Evolutionary conservation across 805 yeast genomes (phyloP).

Genomic region (Dipodascopsis tothii): DNA sequence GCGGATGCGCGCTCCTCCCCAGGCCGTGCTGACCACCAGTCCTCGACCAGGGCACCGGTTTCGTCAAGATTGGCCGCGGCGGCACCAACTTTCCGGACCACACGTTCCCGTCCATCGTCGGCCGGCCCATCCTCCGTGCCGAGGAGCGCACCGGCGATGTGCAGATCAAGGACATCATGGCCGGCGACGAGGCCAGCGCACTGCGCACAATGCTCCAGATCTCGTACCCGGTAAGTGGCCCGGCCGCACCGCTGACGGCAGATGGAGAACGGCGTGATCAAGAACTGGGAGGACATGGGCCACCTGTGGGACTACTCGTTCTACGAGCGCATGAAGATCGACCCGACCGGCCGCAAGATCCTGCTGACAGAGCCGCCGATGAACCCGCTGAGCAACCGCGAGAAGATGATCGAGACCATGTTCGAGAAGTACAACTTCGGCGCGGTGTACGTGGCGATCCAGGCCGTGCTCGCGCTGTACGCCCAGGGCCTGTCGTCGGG

Average conservation of each 20-base stretch:
- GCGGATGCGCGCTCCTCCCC: not conserved
- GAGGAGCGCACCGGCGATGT: slow-evolving; percentile 77
- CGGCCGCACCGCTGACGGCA: not conserved
- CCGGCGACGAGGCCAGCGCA: slow-evolving; percentile 90
- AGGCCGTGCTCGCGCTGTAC: slow-evolving; percentile 94
- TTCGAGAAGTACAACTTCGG: slow-evolving; percentile 85
- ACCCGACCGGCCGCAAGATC: slow-evolving; percentile 66
- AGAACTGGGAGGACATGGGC: slow-evolving; percentile 98
- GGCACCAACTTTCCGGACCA: slow-evolving; percentile 95
- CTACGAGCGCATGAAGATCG: slow-evolving; percentile 77
- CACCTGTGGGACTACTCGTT: slow-evolving; percentile 97
- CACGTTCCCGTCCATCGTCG: slow-evolving; percentile 95
- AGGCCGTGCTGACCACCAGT: slow-evolving; percentile 38
- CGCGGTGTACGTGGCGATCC: slow-evolving; percentile 91
- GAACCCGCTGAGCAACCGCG: slow-evolving; percentile 89
- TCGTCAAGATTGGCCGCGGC: slow-evolving; percentile 65
- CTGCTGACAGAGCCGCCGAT: slow-evolving; percentile 95
- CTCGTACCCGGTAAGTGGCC: slow-evolving; percentile 57
- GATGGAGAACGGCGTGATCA: slow-evolving; percentile 97
- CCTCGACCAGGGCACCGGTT: slow-evolving; percentile 98
- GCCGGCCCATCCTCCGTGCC: slow-evolving; percentile 93
- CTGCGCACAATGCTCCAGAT: slow-evolving; percentile 85
- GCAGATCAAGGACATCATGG: slow-evolving; percentile 92
- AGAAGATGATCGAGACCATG: slow-evolving; percentile 85
- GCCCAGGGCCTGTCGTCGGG: slow-evolving; percentile 93